Conservation (phyloP, 1,284 basidiomycete species). For the Marasmius tenuissimus region DNA sequence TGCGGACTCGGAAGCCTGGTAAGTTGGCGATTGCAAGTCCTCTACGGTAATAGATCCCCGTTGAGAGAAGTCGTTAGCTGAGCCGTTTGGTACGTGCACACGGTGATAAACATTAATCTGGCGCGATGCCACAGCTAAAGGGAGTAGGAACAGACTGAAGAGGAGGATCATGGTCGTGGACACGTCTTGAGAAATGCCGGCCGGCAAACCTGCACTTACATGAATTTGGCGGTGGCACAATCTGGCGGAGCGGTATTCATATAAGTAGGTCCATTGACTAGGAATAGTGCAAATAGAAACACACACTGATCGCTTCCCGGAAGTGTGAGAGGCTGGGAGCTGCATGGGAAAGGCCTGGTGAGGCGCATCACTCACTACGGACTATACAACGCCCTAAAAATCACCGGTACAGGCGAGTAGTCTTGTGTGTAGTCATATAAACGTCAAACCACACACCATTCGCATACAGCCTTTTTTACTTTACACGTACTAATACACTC, state of each 20-base stretch:
- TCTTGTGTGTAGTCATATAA: too few species aligned
- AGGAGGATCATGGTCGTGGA: slow-evolving; percentile 3
- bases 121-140: slow-evolving; percentile 3
- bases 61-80: slow-evolving; percentile 24
- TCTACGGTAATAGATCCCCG: slow-evolving; percentile 35
- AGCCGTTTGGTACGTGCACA: slow-evolving; percentile 18
- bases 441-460: too few species aligned
- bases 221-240: not conserved
- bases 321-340: too few species aligned
- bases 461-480: too few species aligned
- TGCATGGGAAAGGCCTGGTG: too few species aligned
- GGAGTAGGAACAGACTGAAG: not conserved
- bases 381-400: too few species aligned
- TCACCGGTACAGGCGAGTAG: too few species aligned
- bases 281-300: too few species aligned
- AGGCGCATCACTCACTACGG: too few species aligned
- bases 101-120: slow-evolving; percentile 13
- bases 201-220: too few species aligned
- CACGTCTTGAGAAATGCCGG: not conserved
- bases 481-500: too few species aligned
- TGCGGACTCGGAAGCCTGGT: slow-evolving; percentile 40
- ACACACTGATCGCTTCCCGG: too few species aligned
- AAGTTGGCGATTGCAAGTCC: slow-evolving; percentile 32
- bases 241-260: not conserved
- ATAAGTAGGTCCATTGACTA: not conserved